Evolutionary conservation across 2,329 filamentous ascomycete species (phyloP).

Genomic region (Gnomoniopsis smithogilvyi): DNA sequence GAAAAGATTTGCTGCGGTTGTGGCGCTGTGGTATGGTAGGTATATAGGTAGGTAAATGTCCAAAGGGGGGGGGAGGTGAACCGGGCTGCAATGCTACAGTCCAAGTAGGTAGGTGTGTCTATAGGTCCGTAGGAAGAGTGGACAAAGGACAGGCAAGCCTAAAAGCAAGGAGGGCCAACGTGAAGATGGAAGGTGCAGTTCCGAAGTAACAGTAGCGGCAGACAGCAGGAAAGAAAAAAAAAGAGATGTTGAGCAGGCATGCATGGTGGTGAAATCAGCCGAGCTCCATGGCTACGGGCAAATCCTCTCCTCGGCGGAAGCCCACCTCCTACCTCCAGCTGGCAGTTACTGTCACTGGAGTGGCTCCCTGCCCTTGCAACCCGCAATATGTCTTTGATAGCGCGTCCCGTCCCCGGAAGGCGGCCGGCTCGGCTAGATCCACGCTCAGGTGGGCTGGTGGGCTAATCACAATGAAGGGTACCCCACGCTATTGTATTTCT

Average conservation of each 20-base stretch:
- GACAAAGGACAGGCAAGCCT: background rate
- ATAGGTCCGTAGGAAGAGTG: background rate
- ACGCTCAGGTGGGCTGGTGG: slow-evolving; percentile 4
- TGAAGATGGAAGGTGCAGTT: background rate
- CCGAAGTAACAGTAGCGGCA: no score
- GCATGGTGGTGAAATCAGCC: background rate
- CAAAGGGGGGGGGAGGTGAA: background rate
- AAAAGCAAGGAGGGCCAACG: slow-evolving; percentile 1
- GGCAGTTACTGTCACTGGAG: background rate
- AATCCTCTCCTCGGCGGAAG: no score
- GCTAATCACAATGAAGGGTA: slow-evolving; percentile 14
- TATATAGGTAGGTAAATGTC: background rate
- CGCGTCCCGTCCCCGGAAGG: slow-evolving; percentile 12
- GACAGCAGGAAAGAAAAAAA: background rate
- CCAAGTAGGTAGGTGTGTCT: background rate
- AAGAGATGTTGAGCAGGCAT: background rate
- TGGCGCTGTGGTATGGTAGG: slow-evolving; percentile 15
- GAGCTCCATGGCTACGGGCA: background rate
- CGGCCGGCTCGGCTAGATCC: slow-evolving; percentile 18
- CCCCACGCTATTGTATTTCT: slow-evolving; percentile 13
- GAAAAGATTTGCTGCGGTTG: slow-evolving; percentile 14
- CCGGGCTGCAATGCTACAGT: background rate
- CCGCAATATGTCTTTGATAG: background rate
- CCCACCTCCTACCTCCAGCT: background rate
- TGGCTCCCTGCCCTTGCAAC: background rate